Base-by-base conservation (phyloP, 2,329 filamentous ascomycete species). In the Alternaria sp. region DNA sequence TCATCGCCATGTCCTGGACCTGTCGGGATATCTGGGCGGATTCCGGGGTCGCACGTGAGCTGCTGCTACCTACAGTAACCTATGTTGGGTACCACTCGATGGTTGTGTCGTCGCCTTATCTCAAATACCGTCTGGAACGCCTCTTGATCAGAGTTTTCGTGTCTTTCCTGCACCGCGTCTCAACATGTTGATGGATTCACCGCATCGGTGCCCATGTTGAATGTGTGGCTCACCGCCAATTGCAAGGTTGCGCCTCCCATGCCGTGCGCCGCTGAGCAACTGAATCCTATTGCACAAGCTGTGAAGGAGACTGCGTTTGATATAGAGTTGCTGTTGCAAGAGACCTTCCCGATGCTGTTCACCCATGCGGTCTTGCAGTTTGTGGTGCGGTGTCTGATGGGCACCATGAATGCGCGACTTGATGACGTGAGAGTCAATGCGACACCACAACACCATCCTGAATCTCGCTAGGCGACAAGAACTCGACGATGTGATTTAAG, bases 221-320 rank as follows among this genome's bases (percentile, higher is more conserved):
- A 40, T 10, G 26, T 63, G 59, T 63, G 58, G 30, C 67, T 66
- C 68, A 72, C 69, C 69, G 69, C 69, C 66, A 63, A 52, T 40
- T 52, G 9, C 49, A 52, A 36, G 28, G 57, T 66, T 67, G 62
- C 56, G 58, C 40, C 26, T 62, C 12, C 49, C 49, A 58, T 32
- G 46, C 44, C 59, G 25, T 40, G 46, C 25, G 32, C 36, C 26
- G 21, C 47, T 55, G 54, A 53, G 54, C 55, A 25, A 40, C 30
- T 13, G 12, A 19, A 13, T 30, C n/a, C 21, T 32, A 52, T 26
- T 43, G 59, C 25, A 32, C 15, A 51, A 19, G 17, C 23, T 26
- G 21, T 11, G 12, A 52, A 47, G n/a, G 3, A 26, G 19, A 26
- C 12, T 4, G 55, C 12, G 0, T 21, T 51, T 5, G 6, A 13